Percentiles rank a stretch among this genome's conserved stretches.
These are phyloP conservation scores for Ophiocordyceps australis DNA, from an alignment of 2,329 filamentous ascomycete genomes.

Conservation along the genomic window DNA sequence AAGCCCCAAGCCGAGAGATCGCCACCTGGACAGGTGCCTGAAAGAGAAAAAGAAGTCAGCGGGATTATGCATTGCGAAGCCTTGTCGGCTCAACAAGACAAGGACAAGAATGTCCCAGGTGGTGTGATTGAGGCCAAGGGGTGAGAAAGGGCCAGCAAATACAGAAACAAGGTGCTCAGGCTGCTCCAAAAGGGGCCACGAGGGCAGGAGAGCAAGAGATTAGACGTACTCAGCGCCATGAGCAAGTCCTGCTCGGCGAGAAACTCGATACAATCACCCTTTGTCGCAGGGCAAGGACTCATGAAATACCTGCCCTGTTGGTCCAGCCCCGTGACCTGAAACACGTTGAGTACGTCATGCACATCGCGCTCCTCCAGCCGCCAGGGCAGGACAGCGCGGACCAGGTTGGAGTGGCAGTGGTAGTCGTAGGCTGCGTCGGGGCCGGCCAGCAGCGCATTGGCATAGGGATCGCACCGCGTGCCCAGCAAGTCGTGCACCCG, in stretches of 20 bases:
- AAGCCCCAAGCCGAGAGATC: slow-evolving; percentile 74
- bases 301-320: slow-evolving; percentile 61
- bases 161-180: too few relatives aligned
- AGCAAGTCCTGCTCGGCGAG: slow-evolving; percentile 65
- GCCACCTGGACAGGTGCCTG: slow-evolving; percentile 58
- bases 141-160: too few relatives aligned
- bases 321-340: slow-evolving; percentile 69
- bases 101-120: too few relatives aligned
- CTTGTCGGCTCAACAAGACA: too few relatives aligned
- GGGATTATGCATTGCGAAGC: too few relatives aligned
- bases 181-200: too few relatives aligned
- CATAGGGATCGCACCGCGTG: slow-evolving; percentile 72
- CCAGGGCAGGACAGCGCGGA: slow-evolving; percentile 49
- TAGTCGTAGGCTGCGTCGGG: slow-evolving; percentile 51
- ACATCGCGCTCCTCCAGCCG: slow-evolving; percentile 57
- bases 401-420: slow-evolving; percentile 72
- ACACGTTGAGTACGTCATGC: slow-evolving; percentile 74
- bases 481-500: slow-evolving; percentile 64
- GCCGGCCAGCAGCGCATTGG: slow-evolving; percentile 56
- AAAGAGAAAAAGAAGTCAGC: too few relatives aligned
- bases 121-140: too few relatives aligned
- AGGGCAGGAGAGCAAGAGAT: too few relatives aligned
- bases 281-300: slow-evolving; percentile 36
- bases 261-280: slow-evolving; percentile 51
- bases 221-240: slow-evolving; percentile 29